Conservation (phyloP, 208 protist genomes). For the Leishmania mexicana region DNA sequence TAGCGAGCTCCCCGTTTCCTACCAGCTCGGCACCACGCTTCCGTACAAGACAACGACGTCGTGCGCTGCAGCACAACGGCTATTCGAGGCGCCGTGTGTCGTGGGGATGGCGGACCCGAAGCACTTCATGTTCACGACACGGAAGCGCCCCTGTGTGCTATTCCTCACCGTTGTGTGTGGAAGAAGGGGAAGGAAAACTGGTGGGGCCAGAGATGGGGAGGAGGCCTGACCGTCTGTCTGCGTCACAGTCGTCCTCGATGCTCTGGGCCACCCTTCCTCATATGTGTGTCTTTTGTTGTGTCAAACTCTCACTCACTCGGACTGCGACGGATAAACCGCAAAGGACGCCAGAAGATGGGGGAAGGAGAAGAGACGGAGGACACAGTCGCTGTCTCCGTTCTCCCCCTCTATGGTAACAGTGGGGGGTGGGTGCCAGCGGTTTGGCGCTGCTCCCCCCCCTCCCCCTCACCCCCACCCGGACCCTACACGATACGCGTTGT, state of each 20-base stretch:
- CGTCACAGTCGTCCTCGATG: too few relatives aligned
- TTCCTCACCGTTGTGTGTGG: neutral
- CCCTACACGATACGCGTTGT: neutral
- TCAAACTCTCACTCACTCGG: neutral
- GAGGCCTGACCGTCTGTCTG: neutral
- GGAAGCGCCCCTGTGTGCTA: conserved; percentile 22
- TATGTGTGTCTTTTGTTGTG: too few relatives aligned
- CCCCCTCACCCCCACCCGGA: too few relatives aligned
- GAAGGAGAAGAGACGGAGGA: neutral
- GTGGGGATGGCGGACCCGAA: conserved; percentile 38
- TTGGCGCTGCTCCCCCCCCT: neutral
- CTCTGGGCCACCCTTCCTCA: neutral
- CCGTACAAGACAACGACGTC: conserved; percentile 34
- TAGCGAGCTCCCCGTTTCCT: conserved; percentile 30
- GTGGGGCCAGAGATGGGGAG: neutral
- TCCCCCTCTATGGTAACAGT: neutral
- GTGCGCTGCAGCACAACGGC: conserved; percentile 14
- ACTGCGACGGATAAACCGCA: neutral
- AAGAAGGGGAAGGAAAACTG: neutral
- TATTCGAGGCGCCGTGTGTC: conserved; percentile 39
- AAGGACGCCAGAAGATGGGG: neutral
- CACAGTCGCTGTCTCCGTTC: neutral
- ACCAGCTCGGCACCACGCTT: conserved; percentile 40
- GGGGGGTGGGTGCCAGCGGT: neutral
- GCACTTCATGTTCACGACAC: conserved; percentile 48